Conservation (phyloP, 768 basidiomycete species). For the Ramaria sp. region DNA sequence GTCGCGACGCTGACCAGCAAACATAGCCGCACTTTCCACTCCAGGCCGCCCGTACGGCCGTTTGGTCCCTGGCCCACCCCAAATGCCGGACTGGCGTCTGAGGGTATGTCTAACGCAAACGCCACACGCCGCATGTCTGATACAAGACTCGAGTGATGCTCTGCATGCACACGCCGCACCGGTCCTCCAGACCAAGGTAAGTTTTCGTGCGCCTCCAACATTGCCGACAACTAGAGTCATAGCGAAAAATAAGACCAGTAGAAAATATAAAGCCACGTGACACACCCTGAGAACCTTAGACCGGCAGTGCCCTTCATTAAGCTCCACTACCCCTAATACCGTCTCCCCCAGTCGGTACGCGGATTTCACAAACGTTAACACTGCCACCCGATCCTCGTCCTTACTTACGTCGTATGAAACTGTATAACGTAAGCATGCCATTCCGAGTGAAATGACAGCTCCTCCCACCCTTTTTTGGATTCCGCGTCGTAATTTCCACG, state of each 20-base stretch:
- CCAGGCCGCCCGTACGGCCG: constrained; percentile 53
- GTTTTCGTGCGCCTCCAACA: constrained; percentile 82
- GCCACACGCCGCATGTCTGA: constrained; percentile 64
- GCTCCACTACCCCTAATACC: constrained; percentile 75
- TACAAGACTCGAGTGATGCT: constrained; percentile 72
- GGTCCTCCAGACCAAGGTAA: constrained; percentile 42
- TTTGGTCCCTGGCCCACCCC: constrained; percentile 41
- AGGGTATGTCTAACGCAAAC: constrained; percentile 87
- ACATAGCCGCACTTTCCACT: constrained; percentile 83
- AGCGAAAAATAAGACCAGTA: not conserved
- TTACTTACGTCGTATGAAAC: constrained; percentile 95
- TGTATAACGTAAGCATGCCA: constrained; percentile 20
- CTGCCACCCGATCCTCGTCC: constrained; percentile 81
- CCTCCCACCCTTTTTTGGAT: constrained; percentile 75
- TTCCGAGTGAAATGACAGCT: not conserved
- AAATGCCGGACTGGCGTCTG: constrained; percentile 85
- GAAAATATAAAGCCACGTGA: constrained; percentile 3
- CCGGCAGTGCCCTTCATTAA: constrained; percentile 63
- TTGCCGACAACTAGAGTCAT: constrained; percentile 66
- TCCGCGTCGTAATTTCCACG: constrained; percentile 83
- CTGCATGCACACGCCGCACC: constrained; percentile 69
- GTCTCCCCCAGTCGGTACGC: constrained; percentile 91
- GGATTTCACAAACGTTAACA: constrained; percentile 84
- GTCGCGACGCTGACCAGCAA: constrained; percentile 66
- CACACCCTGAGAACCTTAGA: constrained; percentile 77